Conservation (phyloP, 345 rosid species). For the Linum tenue region DNA sequence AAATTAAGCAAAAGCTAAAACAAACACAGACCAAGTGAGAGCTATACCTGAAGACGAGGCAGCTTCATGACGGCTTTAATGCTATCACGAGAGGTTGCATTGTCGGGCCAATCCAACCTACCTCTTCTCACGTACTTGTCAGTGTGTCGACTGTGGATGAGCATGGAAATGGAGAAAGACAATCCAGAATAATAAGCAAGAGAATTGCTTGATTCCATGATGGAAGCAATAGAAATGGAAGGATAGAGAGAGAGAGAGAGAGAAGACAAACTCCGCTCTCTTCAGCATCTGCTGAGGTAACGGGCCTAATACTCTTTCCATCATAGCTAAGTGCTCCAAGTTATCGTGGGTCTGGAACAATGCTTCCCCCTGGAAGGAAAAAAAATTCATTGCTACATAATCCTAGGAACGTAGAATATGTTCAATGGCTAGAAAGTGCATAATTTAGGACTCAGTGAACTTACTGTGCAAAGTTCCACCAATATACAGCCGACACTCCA, state of each 20-base stretch:
- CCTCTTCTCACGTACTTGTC: slow-evolving; percentile 54
- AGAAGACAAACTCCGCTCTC: slow-evolving; percentile 42
- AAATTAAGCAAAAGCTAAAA: background rate
- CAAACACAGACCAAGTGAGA: background rate
- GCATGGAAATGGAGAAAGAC: background rate
- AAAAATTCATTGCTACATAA: background rate
- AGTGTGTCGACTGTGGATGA: slow-evolving; percentile 46
- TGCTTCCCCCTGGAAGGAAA: slow-evolving; percentile 50
- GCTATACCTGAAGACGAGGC: slow-evolving; percentile 51
- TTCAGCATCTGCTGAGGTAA: slow-evolving; percentile 53
- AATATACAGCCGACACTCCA: slow-evolving; percentile 75
- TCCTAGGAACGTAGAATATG: background rate
- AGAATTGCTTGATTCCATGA: slow-evolving; percentile 4
- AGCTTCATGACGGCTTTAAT: slow-evolving; percentile 50
- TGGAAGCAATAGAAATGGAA: background rate
- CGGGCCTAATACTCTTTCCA: slow-evolving; percentile 63
- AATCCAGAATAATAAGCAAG: background rate
- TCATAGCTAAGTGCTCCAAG: slow-evolving; percentile 68
- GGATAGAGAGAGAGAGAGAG: background rate
- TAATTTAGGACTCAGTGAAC: background rate
- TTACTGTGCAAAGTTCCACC: slow-evolving; percentile 64
- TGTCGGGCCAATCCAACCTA: slow-evolving; percentile 59
- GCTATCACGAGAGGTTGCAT: slow-evolving; percentile 59
- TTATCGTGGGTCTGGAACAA: slow-evolving; percentile 70
- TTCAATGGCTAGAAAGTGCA: background rate